Evolutionary conservation across 2,329 filamentous ascomycete species (phyloP).

Genomic region (Fusarium dimerum): DNA sequence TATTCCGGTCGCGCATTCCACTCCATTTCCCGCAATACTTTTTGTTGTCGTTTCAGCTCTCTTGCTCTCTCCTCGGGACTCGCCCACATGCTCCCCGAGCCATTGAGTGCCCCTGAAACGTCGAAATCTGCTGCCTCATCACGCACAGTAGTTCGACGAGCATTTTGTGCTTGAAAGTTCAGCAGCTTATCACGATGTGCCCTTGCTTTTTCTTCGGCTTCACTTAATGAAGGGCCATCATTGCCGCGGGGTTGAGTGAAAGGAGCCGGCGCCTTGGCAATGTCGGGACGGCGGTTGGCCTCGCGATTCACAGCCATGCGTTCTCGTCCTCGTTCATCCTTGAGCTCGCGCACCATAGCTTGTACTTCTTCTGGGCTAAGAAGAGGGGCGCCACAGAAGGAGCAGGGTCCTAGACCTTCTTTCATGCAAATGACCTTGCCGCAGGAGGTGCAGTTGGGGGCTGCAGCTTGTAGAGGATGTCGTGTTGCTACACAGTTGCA

Average conservation of each 20-base stretch:
- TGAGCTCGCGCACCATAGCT: conserved; percentile 80
- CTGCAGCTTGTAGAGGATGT: conserved; percentile 85
- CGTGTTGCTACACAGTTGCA: conserved; percentile 88
- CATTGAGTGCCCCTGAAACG: conserved; percentile 45
- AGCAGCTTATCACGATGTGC: conserved; percentile 81
- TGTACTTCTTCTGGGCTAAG: conserved; percentile 74
- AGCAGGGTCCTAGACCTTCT: conserved; percentile 91
- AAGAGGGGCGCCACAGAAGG: conserved; percentile 78
- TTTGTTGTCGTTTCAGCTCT: conserved; percentile 84
- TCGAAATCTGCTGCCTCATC: conserved; percentile 77
- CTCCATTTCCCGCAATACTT: conserved; percentile 79
- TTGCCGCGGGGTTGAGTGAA: conserved; percentile 53
- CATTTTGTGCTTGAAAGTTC: conserved; percentile 82
- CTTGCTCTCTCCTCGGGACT: conserved; percentile 78
- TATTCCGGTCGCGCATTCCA: conserved; percentile 85
- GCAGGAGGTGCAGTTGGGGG: conserved; percentile 88
- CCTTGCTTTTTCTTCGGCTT: conserved; percentile 68
- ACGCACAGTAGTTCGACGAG: conserved; percentile 77
- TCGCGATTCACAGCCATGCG: conserved; percentile 80
- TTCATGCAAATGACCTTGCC: conserved; percentile 95
- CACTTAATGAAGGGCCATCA: conserved; percentile 42
- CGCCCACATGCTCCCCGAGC: conserved; percentile 70
- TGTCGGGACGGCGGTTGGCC: conserved; percentile 65
- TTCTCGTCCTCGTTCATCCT: conserved; percentile 83
- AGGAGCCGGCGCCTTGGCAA: conserved; percentile 60